These are phyloP conservation scores for Kernera saxatilis DNA, from an alignment of 345 rosid genomes.

Conservation along the genomic window DNA sequence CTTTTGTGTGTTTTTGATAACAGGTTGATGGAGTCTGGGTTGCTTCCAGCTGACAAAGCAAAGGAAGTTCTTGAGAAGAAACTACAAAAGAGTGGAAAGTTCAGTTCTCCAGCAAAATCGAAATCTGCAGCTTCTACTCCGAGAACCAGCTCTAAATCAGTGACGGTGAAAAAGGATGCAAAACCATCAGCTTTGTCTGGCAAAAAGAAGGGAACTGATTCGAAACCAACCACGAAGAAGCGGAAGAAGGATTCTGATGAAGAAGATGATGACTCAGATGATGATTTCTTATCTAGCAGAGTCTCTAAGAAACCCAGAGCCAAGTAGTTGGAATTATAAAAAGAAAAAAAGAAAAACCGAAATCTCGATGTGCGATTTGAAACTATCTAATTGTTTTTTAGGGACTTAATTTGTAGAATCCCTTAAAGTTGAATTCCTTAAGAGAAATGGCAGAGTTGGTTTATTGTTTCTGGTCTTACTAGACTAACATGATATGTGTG, in stretches of 20 bases:
- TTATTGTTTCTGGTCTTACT: not conserved
- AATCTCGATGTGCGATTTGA: not conserved
- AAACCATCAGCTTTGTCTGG: slow-evolving; percentile 29
- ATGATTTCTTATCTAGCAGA: slow-evolving; percentile 37
- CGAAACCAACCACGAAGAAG: slow-evolving; percentile 51
- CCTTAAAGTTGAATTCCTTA: not conserved
- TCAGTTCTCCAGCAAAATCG: slow-evolving; percentile 50
- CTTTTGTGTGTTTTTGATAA: slow-evolving; percentile 4
- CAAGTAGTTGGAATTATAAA: slow-evolving; percentile 13
- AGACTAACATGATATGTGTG: not conserved
- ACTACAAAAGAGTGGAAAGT: slow-evolving; percentile 48
- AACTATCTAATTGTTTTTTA: not conserved
- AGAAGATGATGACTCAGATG: slow-evolving; percentile 54
- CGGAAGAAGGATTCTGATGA: slow-evolving; percentile 45
- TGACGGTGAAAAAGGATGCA: slow-evolving; percentile 30
- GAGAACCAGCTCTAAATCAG: slow-evolving; percentile 36
- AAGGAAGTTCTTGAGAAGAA: slow-evolving; percentile 64
- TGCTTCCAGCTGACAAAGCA: slow-evolving; percentile 67
- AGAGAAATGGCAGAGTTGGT: slow-evolving; percentile 1
- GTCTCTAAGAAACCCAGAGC: slow-evolving; percentile 53
- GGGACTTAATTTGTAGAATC: not conserved
- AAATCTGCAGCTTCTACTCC: slow-evolving; percentile 41
- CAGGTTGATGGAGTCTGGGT: slow-evolving; percentile 99
- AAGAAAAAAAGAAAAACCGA: not conserved
- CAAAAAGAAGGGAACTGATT: slow-evolving; percentile 41